Base-by-base conservation (phyloP, 2,329 filamentous ascomycete genomes). In the Alternaria angustiovoidea region DNA sequence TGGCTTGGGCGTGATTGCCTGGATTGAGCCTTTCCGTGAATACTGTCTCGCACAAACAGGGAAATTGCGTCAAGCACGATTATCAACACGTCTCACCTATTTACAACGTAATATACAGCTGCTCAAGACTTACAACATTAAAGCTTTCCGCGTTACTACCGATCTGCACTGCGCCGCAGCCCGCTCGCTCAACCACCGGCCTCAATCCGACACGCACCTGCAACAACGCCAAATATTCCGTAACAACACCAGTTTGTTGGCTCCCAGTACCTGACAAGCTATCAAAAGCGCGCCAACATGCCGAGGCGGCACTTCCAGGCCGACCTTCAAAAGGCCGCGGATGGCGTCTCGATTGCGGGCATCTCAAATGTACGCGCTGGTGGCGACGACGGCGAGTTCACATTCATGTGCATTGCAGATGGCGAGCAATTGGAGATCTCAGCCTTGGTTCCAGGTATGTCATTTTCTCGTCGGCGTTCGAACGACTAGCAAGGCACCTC, bases 361-460 rank as follows among this genome's bases (percentile, higher is more conserved):
- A 81, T 95, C 48, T 79, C 79, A 48, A 73, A 82, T 34, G 79
- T 96, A 24, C 79, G 80, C 34, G 80, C 81, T 36, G 90, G 90
- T 16, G 87, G 89, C 5, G 89, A 91, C 32, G 90, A 94, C 75
- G 91, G 91, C 51, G 87, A 91, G 57, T 82, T 96, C 57, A 84
- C 84, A 14, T 90, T 94, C 74, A 81, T 72, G 42, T 78, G 79
- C 34, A 56, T 70, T 22, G 69, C 73, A 6, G 67, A 73, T 34
- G 75, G 71, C 36, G 67, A 67, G 20, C 57, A 73, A 6, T 66
- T 79, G 55, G 68, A 70, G 28, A 72, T 82, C 48, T 81, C 80
- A n/a, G 81, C 77, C 20, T 52, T 77, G 43, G 56, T 79, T 16
- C 72, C 75, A 51, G 74, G 73, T 73, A 68, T 16, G 57, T 49